phyloP scores from a whole-genome alignment of 2,329 filamentous ascomycete genomes.

The Pestalotiopsis sp. region DNA sequence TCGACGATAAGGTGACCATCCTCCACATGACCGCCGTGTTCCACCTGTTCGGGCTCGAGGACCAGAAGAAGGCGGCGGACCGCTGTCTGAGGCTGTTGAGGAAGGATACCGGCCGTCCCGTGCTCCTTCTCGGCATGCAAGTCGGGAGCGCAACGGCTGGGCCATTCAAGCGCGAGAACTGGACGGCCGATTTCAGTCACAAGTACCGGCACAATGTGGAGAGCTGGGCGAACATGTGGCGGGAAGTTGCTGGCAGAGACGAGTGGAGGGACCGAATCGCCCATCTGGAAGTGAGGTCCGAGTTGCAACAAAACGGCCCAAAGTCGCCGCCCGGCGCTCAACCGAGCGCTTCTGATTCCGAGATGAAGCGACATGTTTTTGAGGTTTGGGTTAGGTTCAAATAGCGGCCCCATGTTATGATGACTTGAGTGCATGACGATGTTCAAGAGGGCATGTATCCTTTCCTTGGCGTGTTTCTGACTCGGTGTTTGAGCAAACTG shows the following conservation, averaged over 20 bases:
- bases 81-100: slow-evolving; percentile 31
- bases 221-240: slow-evolving; percentile 28
- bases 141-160: slow-evolving; percentile 18
- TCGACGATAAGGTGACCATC: slow-evolving; percentile 33
- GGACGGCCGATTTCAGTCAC: slow-evolving; percentile 13
- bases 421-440: neutral
- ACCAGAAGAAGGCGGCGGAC: slow-evolving; percentile 30
- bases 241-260: slow-evolving; percentile 19
- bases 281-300: slow-evolving; percentile 24
- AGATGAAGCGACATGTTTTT: slow-evolving; percentile 24
- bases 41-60: slow-evolving; percentile 40
- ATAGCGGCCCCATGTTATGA: no score
- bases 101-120: slow-evolving; percentile 28
- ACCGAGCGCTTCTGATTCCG: slow-evolving; percentile 3
- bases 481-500: no score
- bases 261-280: slow-evolving; percentile 23
- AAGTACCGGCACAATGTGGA: slow-evolving; percentile 23
- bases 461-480: no score
- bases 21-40: slow-evolving; percentile 37
- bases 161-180: slow-evolving; percentile 4
- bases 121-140: slow-evolving; percentile 33
- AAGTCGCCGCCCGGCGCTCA: slow-evolving; percentile 14
- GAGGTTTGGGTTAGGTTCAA: slow-evolving; percentile 29
- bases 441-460: neutral
- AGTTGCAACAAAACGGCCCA: slow-evolving; percentile 20